Base-by-base conservation (phyloP, 228 moss, liverwort and hornwort genomes). In the Sphagnum magellanicum region DNA sequence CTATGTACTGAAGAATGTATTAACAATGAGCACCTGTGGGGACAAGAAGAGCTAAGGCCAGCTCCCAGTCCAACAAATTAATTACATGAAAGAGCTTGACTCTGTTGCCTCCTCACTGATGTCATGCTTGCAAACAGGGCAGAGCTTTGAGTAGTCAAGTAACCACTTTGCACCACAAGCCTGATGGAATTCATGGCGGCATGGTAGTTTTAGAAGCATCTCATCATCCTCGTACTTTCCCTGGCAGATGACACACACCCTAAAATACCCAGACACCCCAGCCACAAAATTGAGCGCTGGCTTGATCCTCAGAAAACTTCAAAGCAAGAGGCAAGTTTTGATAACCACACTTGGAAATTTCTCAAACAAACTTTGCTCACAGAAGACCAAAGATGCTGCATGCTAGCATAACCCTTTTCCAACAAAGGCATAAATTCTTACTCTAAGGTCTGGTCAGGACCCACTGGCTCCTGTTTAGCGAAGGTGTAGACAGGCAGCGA, bases 211-310 rank as follows among this genome's bases (percentile, higher is more conserved):
- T 67, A 87, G 49, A 50, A 75, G 81, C 3, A 49, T 63, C 52
- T 87, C 87, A 4, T 74, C 84, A 16, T 79, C 73, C 49, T 75
- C 81, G 4, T 81, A 87, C 4, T 84, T 81, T 53, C 77, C 78
- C 66, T 84, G 87, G 64, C 87, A 87, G 64, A 87, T 84, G 72
- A 79, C 84, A 69, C 87, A 87, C 48, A 84, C 84, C 10, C 81
- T 81, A 16, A 51, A 68, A 32, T 32, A 32, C 32, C 32, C 32
- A 32, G 32, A 32, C 32, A 32, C 32, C 32, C 32, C 32, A 32
- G 32, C 32, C 32, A 32, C 32, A 32, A 32, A 32, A 32, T 32
- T 32, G 32, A 32, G 32, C 3, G 32, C 32, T 32, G 32, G 1
- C 32, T 32, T 32, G 32, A 32, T 32, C 32, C 32, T 32, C 32